phyloP scores from a whole-genome alignment of 192 early-diverging fungal genomes.

The Phycomyces nitens region DNA sequence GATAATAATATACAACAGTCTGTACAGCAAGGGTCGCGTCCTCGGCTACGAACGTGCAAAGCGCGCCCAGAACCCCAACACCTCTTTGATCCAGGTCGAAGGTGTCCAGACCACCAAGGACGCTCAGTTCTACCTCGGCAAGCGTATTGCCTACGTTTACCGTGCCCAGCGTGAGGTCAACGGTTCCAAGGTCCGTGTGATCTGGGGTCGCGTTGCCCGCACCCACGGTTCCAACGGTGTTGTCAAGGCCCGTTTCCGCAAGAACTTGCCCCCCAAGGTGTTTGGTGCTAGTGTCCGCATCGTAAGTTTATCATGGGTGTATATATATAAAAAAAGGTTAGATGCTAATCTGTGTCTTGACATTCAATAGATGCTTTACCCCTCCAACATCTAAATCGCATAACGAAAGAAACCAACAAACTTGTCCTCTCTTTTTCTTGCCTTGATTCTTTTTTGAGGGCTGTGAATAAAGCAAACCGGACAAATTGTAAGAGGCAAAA shows the following conservation, averaged over 20 bases:
- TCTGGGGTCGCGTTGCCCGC: constrained; percentile 96
- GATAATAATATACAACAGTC: constrained; percentile 53
- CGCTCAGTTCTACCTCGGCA: constrained; percentile 96
- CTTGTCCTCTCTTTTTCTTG: background rate
- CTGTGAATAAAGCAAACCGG: no score
- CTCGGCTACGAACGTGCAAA: constrained; percentile 93
- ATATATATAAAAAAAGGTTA: no score
- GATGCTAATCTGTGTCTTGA: constrained; percentile 8
- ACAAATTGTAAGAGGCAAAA: no score
- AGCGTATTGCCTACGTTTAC: constrained; percentile 98
- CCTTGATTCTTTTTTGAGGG: no score
- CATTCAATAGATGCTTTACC: constrained; percentile 85
- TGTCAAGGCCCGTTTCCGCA: constrained; percentile 95
- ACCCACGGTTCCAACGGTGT: constrained; percentile 94
- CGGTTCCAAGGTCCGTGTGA: constrained; percentile 92
- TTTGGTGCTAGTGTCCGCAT: constrained; percentile 92
- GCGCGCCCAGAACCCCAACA: constrained; percentile 88
- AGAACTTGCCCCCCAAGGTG: constrained; percentile 92
- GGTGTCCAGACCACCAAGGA: constrained; percentile 87
- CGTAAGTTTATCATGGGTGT: constrained; percentile 56
- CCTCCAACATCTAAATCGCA: constrained; percentile 58
- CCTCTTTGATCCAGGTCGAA: constrained; percentile 91
- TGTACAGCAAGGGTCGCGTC: constrained; percentile 96
- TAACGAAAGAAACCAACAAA: constrained; percentile 1
- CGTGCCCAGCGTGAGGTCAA: constrained; percentile 81